Base-by-base conservation (phyloP, 176 grass and related monocot species). In the Thalia dealbata region DNA sequence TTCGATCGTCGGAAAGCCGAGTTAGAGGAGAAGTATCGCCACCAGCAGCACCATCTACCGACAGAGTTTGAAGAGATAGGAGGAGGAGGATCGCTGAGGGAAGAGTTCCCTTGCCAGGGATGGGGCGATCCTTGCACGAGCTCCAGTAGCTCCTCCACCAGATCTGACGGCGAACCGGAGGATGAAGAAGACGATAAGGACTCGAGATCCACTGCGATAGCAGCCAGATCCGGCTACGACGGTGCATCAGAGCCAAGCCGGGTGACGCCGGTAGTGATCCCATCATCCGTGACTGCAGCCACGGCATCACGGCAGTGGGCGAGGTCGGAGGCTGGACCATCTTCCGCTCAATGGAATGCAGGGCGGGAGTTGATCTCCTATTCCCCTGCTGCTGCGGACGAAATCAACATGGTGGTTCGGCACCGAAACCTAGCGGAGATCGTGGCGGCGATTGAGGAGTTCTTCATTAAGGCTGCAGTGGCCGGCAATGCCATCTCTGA, bases 371-470 rank as follows among this genome's bases (percentile, higher is more conserved):
- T 46, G 56, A 21, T 13, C 12, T 50, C 46, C 23, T 72, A 22
- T 3, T 32, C 70, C 10, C 15, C 81, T 44, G 72, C 74, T 0
- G 82, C 77, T 0, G 44, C 77, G 45, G 45, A 48, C 3, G 87
- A 90, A 74, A 83, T 92, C 74, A 75, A 80, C 21, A 81, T 90
- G 76, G 90, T 88, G 42, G 85, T 99, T 71, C 87, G 87, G 60
- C 95, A 99, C 81, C 87, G 87, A 64, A 91, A 83, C 1, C 87
- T 99, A 35, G 75, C 74, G 0, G 95, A 99, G 83, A 99, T 99
- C 29, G 79, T 81, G 22, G 83, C 83, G 6, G 85, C 90, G 52
- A 91, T 99, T 21, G 85, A 99, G 87, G 95, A 99, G 83, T 93
- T 88, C 83, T 99, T 99, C 55, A 52, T 90, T 35, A 99, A 91